Evolutionary conservation across 2,329 filamentous ascomycete species (phyloP).

Genomic region (Aspergillus sojae): DNA sequence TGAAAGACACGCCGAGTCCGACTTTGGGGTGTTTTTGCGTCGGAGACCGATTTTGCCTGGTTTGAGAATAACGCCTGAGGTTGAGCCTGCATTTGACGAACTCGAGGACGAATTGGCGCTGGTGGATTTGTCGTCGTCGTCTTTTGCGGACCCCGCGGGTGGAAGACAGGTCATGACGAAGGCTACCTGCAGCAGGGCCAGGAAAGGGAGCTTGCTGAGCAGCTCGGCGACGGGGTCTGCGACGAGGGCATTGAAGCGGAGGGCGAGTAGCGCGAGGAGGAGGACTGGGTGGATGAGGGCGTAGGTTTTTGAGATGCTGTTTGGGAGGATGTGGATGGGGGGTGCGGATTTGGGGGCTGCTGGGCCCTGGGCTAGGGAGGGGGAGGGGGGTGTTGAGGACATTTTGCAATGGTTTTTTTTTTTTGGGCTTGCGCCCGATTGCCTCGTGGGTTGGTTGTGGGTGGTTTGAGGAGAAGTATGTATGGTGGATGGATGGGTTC

Average conservation of each 20-base stretch:
- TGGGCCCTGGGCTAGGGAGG: slow-evolving; percentile 10
- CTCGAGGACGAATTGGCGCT: too few relatives aligned
- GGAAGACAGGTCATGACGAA: slow-evolving; percentile 64
- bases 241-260: slow-evolving; percentile 69
- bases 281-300: slow-evolving; percentile 69
- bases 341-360: slow-evolving; percentile 32
- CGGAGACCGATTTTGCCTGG: slow-evolving; percentile 25
- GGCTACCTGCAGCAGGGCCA: slow-evolving; percentile 64
- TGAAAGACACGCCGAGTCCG: slow-evolving; percentile 6
- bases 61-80: background rate
- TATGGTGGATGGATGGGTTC: background rate
- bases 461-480: background rate
- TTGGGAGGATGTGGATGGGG: slow-evolving; percentile 52
- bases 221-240: slow-evolving; percentile 69
- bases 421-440: slow-evolving; percentile 2
- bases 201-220: slow-evolving; percentile 60
- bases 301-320: slow-evolving; percentile 55
- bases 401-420: background rate
- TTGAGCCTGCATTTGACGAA: too few relatives aligned
- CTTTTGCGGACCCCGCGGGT: slow-evolving; percentile 44
- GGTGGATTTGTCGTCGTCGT: background rate
- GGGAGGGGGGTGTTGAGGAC: slow-evolving; percentile 16
- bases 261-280: slow-evolving; percentile 64
- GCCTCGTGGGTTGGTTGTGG: background rate
- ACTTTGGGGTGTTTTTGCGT: slow-evolving; percentile 12